phyloP scores from a whole-genome alignment of 148 eudicot genomes.

The Amaranthus cruentus region DNA sequence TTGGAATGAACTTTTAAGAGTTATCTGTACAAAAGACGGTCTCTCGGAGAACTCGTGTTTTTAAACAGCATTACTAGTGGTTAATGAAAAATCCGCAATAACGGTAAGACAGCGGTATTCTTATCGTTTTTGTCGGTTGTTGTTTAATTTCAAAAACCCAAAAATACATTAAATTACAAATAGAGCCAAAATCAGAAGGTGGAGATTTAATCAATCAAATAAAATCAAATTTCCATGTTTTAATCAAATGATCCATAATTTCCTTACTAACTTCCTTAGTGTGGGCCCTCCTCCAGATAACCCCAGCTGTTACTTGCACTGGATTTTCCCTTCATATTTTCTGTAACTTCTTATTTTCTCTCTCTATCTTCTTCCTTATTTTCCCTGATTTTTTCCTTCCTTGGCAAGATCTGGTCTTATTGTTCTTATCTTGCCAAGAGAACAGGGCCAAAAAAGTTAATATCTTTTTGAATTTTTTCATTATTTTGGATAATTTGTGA shows the following conservation, averaged over 20 bases:
- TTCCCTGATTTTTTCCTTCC: not conserved
- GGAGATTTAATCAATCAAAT: not conserved
- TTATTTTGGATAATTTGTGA: conserved; percentile 2
- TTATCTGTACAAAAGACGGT: no score
- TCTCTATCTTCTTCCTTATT: conserved; percentile 9
- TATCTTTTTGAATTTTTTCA: not conserved
- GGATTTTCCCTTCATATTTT: conserved; percentile 8
- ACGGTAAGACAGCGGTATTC: conserved; percentile 25
- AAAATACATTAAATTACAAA: not conserved
- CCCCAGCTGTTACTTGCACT: conserved; percentile 23
- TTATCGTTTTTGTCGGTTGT: conserved; percentile 28
- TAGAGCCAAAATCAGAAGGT: not conserved
- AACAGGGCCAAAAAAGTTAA: conserved; percentile 9
- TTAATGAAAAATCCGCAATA: not conserved
- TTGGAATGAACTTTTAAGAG: no score
- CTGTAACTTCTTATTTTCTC: not conserved
- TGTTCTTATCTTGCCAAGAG: conserved; percentile 32
- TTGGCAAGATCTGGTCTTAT: conserved; percentile 33
- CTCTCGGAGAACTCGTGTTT: no score
- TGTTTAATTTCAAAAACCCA: conserved; percentile 5
- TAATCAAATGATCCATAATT: conserved; percentile 26
- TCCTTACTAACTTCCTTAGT: not conserved
- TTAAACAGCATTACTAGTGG: no score
- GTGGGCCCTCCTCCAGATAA: conserved; percentile 32
- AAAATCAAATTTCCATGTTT: not conserved